phyloP scores from a whole-genome alignment of 768 basidiomycete genomes.

The Lanmaoa pseudosensibilis region DNA sequence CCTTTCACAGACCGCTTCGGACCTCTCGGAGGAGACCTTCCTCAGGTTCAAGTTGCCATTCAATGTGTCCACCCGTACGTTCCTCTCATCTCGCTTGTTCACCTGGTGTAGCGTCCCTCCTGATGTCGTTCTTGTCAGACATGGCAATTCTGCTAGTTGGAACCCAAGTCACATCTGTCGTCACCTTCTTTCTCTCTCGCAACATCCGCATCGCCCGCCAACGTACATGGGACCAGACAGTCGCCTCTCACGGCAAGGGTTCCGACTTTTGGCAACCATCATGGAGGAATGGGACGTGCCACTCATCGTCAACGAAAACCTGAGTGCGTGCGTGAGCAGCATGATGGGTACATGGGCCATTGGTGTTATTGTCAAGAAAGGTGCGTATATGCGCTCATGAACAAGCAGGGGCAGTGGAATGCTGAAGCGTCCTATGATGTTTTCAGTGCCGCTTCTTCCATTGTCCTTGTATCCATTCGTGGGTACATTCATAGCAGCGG shows the following conservation, averaged over 20 bases:
- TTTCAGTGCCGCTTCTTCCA: slow-evolving; percentile 57
- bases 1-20: slow-evolving; percentile 27
- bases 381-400: slow-evolving; percentile 13
- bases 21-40: slow-evolving; percentile 48
- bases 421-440: not conserved
- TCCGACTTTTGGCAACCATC: slow-evolving; percentile 79
- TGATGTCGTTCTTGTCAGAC: slow-evolving; percentile 44
- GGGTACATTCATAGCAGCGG: slow-evolving; percentile 60
- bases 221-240: slow-evolving; percentile 79
- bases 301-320: slow-evolving; percentile 37
- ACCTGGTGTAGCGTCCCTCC: not conserved
- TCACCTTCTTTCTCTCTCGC: slow-evolving; percentile 79
- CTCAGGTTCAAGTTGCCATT: slow-evolving; percentile 70
- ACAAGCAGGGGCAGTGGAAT: not conserved
- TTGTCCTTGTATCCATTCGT: slow-evolving; percentile 68
- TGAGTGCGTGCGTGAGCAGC: slow-evolving; percentile 20
- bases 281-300: slow-evolving; percentile 79
- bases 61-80: slow-evolving; percentile 65
- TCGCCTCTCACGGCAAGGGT: slow-evolving; percentile 79
- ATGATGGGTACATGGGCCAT: slow-evolving; percentile 18
- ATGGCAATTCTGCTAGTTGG: slow-evolving; percentile 73
- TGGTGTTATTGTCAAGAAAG: slow-evolving; percentile 19
- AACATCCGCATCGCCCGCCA: slow-evolving; percentile 81
- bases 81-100: too few relatives aligned
- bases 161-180: slow-evolving; percentile 69